Conservation (phyloP, 31 red algal genomes). For the Endocladia muricata region DNA sequence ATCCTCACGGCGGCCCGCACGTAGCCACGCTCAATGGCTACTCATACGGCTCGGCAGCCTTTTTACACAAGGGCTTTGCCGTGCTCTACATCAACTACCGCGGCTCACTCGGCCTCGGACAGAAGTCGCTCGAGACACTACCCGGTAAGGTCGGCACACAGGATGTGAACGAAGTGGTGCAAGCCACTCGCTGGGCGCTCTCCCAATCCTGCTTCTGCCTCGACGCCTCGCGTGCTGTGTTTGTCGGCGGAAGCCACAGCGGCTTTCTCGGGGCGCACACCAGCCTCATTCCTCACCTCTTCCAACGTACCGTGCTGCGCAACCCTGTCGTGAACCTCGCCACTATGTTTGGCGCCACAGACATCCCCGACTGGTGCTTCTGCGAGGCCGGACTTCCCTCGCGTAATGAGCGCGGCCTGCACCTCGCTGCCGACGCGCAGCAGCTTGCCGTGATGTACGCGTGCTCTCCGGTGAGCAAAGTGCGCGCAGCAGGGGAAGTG, state of each 20-base stretch:
- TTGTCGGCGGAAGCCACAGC: conserved; percentile 92
- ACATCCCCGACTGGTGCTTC: conserved; percentile 93
- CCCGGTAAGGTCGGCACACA: conserved; percentile 73
- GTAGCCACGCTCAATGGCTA: conserved; percentile 61
- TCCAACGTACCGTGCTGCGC: conserved; percentile 67
- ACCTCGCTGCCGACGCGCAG: conserved; percentile 21
- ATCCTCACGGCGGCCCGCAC: conserved; percentile 93
- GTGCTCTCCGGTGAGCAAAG: conserved; percentile 24
- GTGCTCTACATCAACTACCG: conserved; percentile 88
- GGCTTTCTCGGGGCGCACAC: conserved; percentile 92
- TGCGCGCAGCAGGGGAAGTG: neutral
- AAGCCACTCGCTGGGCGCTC: conserved; percentile 62
- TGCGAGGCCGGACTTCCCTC: conserved; percentile 41
- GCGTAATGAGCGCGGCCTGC: conserved; percentile 23
- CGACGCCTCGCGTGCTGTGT: conserved; percentile 27
- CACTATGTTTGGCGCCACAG: conserved; percentile 72
- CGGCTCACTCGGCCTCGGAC: conserved; percentile 78
- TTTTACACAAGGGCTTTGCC: conserved; percentile 66
- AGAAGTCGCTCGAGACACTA: conserved; percentile 56
- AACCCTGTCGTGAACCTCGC: conserved; percentile 92
- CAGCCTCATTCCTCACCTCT: conserved; percentile 42
- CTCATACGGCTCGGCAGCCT: conserved; percentile 40
- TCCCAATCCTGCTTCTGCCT: conserved; percentile 8
- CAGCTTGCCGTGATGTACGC: conserved; percentile 32
- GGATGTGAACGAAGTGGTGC: conserved; percentile 84